phyloP scores from a whole-genome alignment of 148 eudicot genomes.

The Camellia granthamiana region DNA sequence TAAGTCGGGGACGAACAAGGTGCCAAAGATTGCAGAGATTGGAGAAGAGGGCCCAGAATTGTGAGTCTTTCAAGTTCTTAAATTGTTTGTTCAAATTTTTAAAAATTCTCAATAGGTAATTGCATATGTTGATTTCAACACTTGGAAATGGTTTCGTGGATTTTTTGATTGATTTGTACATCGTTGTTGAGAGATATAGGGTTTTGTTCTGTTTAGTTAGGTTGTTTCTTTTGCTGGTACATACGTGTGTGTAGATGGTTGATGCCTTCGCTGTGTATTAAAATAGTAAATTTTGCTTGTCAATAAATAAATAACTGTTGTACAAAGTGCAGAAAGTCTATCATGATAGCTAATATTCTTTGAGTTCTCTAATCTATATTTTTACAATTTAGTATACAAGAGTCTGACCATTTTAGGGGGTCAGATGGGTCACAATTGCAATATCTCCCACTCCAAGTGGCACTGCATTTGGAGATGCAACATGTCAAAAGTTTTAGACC shows the following conservation, averaged over 20 bases:
- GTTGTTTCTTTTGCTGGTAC: too few species aligned
- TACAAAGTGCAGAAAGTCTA: too few species aligned
- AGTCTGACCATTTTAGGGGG: background rate
- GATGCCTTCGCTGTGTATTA: too few species aligned
- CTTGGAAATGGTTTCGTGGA: background rate
- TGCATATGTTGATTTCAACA: background rate
- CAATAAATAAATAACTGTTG: too few species aligned
- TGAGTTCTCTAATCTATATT: too few species aligned
- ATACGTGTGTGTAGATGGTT: too few species aligned
- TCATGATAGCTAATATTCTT: too few species aligned
- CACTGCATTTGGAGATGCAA: background rate
- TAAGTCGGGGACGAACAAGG: constrained; percentile 84
- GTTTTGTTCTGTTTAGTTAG: too few species aligned
- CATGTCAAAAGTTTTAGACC: background rate
- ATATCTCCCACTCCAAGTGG: background rate
- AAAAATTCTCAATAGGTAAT: background rate
- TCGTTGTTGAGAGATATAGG: too few species aligned
- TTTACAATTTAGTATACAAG: too few species aligned
- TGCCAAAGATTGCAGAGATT: constrained; percentile 89
- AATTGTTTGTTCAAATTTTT: background rate
- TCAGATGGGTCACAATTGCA: background rate
- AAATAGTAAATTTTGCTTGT: too few species aligned
- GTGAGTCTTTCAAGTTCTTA: constrained; percentile 36
- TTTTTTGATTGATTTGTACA: too few species aligned
- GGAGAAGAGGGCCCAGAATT: constrained; percentile 89